phyloP scores from a whole-genome alignment of 305 asterid species.

The Fraxinus nigra region DNA sequence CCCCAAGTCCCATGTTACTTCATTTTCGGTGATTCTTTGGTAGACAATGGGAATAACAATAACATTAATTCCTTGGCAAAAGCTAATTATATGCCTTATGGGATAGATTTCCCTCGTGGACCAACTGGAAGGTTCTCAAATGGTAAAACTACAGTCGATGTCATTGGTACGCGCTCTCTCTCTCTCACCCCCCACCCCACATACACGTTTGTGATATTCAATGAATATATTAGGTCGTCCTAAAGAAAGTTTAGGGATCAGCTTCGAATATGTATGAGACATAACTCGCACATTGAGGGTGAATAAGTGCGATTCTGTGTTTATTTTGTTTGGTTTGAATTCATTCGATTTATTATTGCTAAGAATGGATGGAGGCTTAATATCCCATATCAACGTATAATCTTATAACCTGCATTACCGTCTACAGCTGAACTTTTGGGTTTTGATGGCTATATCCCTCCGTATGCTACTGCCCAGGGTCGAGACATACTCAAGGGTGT shows the following conservation, averaged over 20 bases:
- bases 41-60: conserved; percentile 81
- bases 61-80: conserved; percentile 62
- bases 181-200: too few species aligned
- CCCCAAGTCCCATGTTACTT: conserved; percentile 84
- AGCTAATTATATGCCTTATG: conserved; percentile 82
- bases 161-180: conserved; percentile 39
- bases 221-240: not conserved
- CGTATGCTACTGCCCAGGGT: conserved; percentile 62
- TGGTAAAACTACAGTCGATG: conserved; percentile 70
- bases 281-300: too few species aligned
- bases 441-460: conserved; percentile 56
- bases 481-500: conserved; percentile 63
- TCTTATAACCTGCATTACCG: not conserved
- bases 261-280: not conserved
- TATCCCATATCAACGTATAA: too few species aligned
- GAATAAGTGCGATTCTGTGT: too few species aligned
- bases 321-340: too few species aligned
- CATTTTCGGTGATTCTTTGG: conserved; percentile 78
- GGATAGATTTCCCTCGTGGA: conserved; percentile 62
- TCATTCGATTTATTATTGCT: too few species aligned
- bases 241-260: not conserved
- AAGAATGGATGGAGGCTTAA: too few species aligned
- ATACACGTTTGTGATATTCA: not conserved
- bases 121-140: conserved; percentile 79
- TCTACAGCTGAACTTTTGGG: conserved; percentile 68